Evolutionary conservation across 805 yeast genomes (phyloP).

Genomic region (Torulaspora indica): DNA sequence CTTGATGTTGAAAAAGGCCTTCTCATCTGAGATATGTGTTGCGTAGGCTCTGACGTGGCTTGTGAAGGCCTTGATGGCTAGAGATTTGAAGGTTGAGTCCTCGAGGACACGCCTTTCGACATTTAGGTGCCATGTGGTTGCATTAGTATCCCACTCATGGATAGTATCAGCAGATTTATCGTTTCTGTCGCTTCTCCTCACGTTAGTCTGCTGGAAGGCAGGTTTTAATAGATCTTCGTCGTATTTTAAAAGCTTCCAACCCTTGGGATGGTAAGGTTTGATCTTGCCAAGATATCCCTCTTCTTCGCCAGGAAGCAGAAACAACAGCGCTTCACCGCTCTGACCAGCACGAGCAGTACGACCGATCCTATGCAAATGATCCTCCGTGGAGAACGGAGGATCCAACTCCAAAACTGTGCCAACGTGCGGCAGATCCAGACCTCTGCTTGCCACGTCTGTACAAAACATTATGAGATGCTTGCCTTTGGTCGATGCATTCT

Average conservation of each 20-base stretch:
- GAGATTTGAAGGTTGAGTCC: slow-evolving; percentile 51
- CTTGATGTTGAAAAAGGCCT: slow-evolving; percentile 75
- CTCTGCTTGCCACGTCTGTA: slow-evolving; percentile 98
- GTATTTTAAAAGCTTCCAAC: slow-evolving; percentile 47
- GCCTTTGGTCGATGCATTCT: slow-evolving; percentile 40
- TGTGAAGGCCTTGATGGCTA: slow-evolving; percentile 76
- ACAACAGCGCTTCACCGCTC: slow-evolving; percentile 69
- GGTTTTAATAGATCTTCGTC: slow-evolving; percentile 41
- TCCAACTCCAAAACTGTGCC: slow-evolving; percentile 87
- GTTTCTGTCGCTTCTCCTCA: slow-evolving; percentile 35
- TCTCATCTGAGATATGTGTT: slow-evolving; percentile 81
- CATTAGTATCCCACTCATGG: slow-evolving; percentile 80
- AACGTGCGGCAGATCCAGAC: slow-evolving; percentile 84
- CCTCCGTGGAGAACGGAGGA: slow-evolving; percentile 91
- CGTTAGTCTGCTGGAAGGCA: slow-evolving; percentile 32
- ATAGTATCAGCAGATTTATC: slow-evolving; percentile 37
- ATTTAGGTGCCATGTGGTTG: slow-evolving; percentile 92
- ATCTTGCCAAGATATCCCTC: slow-evolving; percentile 73
- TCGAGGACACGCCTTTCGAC: slow-evolving; percentile 85
- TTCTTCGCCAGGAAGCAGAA: slow-evolving; percentile 83
- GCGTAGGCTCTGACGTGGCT: slow-evolving; percentile 94
- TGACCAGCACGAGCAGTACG: slow-evolving; percentile 98
- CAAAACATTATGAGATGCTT: slow-evolving; percentile 72
- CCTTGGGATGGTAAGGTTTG: slow-evolving; percentile 51
- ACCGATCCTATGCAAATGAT: slow-evolving; percentile 94